A percentile compares a stretch with the other conserved stretches of the same genome.
These are phyloP conservation scores for Endocladia muricata DNA, from an alignment of 31 red algal genomes.

Conservation along the genomic window DNA sequence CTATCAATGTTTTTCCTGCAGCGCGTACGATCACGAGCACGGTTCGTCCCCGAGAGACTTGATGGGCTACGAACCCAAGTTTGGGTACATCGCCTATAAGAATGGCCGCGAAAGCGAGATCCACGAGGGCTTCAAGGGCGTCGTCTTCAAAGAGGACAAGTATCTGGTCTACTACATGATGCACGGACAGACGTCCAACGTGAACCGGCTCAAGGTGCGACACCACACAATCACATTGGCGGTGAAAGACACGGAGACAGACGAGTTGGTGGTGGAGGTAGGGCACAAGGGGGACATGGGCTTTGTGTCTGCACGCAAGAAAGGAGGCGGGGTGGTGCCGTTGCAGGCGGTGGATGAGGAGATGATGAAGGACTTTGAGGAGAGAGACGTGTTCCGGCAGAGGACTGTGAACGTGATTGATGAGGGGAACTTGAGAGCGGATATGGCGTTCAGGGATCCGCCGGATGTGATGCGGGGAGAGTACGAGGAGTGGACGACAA, in stretches of 20 bases:
- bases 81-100: conserved; percentile 65
- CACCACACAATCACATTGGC: conserved; percentile 40
- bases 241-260: conserved; percentile 20
- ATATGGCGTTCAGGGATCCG: conserved; percentile 7
- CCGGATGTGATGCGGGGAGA: conserved; percentile 19
- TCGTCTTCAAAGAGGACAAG: conserved; percentile 3
- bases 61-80: conserved; percentile 45
- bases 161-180: conserved; percentile 31
- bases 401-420: conserved; percentile 36
- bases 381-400: neutral
- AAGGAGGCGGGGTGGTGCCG: conserved; percentile 18
- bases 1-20: neutral
- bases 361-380: neutral
- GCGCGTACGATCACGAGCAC: conserved; percentile 69
- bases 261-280: conserved; percentile 43
- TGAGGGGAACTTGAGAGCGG: conserved; percentile 19
- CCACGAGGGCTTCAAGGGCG: conserved; percentile 63
- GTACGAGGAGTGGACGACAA: conserved; percentile 64
- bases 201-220: conserved; percentile 17
- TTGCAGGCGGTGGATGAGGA: conserved; percentile 18
- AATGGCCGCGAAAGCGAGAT: conserved; percentile 52
- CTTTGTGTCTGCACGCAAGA: conserved; percentile 27
- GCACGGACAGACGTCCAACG: conserved; percentile 48
- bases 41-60: conserved; percentile 28
- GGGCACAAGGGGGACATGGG: conserved; percentile 66